These are phyloP conservation scores for Striga asiatica DNA, from an alignment of 257 asterid species.

Conservation along the genomic window DNA sequence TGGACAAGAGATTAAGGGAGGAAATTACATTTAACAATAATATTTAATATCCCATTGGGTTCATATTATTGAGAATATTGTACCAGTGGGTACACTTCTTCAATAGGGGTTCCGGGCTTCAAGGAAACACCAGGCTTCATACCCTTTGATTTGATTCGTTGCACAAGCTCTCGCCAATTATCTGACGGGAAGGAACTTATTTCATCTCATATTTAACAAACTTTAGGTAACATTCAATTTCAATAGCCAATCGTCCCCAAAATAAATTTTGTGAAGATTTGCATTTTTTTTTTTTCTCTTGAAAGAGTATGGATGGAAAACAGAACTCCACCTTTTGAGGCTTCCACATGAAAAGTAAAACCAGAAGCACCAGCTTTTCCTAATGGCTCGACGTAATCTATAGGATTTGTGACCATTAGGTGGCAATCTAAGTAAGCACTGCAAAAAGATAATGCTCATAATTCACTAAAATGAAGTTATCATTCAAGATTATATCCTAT, in stretches of 20 bases:
- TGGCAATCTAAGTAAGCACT: conserved; percentile 92
- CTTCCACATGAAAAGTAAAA: conserved; percentile 85
- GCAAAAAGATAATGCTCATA: conserved; percentile 13
- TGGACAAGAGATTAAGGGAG: neutral
- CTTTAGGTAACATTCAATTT: too few relatives aligned
- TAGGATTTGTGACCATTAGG: conserved; percentile 92
- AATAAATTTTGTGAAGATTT: too few relatives aligned
- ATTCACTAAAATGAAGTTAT: neutral
- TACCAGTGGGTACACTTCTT: conserved; percentile 86
- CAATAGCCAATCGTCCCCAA: too few relatives aligned
- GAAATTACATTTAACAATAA: neutral
- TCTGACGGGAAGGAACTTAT: conserved; percentile 26
- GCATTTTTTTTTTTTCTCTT: too few relatives aligned
- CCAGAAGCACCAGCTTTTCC: conserved; percentile 94
- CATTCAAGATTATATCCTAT: neutral
- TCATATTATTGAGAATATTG: neutral
- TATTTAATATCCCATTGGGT: neutral
- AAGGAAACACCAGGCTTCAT: conserved; percentile 82
- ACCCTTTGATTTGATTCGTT: conserved; percentile 64
- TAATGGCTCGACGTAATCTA: conserved; percentile 74
- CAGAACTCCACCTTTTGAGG: conserved; percentile 58
- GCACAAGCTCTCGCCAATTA: conserved; percentile 80
- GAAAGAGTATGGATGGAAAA: too few relatives aligned
- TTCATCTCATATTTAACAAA: neutral
- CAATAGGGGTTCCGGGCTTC: conserved; percentile 82